Conservation (phyloP, 441 rosid species). For the Melastoma candidum region DNA sequence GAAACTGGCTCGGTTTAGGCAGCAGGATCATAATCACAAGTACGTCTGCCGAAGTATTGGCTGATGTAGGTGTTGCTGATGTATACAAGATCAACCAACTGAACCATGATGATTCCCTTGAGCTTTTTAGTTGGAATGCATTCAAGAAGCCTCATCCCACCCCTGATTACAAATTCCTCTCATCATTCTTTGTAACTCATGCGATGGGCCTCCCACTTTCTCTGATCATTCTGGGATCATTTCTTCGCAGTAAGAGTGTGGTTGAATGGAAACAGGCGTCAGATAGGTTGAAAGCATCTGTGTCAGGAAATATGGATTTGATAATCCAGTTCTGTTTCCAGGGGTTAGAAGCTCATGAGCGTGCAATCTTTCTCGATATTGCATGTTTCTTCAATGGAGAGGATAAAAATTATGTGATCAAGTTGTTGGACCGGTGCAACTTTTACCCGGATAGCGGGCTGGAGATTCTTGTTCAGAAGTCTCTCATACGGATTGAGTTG, state of each 20-base stretch:
- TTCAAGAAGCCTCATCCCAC: slow-evolving; percentile 3
- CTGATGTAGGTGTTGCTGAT: neutral
- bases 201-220: slow-evolving; percentile 8
- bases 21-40: slow-evolving; percentile 9
- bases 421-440: neutral
- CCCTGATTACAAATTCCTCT: slow-evolving; percentile 1
- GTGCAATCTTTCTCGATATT: slow-evolving; percentile 12
- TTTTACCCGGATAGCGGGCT: slow-evolving; percentile 17
- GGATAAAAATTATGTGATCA: slow-evolving; percentile 13
- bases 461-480: slow-evolving; percentile 15
- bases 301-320: neutral
- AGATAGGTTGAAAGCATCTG: neutral
- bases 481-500: slow-evolving; percentile 11
- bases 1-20: slow-evolving; percentile 1
- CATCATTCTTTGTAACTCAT: neutral
- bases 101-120: slow-evolving; percentile 6
- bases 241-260: neutral
- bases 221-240: slow-evolving; percentile 11
- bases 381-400: slow-evolving; percentile 26
- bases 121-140: slow-evolving; percentile 14
- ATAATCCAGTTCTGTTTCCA: slow-evolving; percentile 1
- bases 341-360: slow-evolving; percentile 6
- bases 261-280: neutral
- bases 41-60: slow-evolving; percentile 1
- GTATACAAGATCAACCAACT: slow-evolving; percentile 5